phyloP scores from a whole-genome alignment of 2,329 filamentous ascomycete genomes.

The Penicillium hesseltinei region DNA sequence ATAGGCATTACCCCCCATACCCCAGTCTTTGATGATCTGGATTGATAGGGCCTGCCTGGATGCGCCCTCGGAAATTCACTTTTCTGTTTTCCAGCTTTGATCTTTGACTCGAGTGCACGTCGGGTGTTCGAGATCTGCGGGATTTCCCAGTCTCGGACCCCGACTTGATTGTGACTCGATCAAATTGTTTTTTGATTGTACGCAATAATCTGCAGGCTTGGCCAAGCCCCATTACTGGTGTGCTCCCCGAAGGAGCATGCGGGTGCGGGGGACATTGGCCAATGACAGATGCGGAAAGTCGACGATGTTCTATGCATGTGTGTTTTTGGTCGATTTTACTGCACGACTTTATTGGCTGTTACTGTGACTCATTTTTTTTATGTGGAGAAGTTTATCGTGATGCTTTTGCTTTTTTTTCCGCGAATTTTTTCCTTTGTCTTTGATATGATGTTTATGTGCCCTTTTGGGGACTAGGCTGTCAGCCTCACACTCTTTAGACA shows the following conservation, averaged over 20 bases:
- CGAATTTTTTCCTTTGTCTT: conserved; percentile 1
- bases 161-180: conserved; percentile 1
- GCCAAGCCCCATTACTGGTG: not conserved
- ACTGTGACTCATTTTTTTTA: conserved; percentile 6
- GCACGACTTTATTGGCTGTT: conserved; percentile 4
- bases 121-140: not conserved
- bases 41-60: conserved; percentile 9
- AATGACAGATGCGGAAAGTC: conserved; percentile 5
- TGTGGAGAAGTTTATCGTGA: not conserved
- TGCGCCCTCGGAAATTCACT: conserved; percentile 9
- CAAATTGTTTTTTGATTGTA: conserved; percentile 1
- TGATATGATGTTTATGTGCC: not conserved
- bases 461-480: not conserved
- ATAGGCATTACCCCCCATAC: not conserved
- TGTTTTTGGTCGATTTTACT: not conserved
- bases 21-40: conserved; percentile 7
- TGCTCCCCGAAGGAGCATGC: not conserved
- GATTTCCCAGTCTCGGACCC: not conserved
- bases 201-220: not conserved
- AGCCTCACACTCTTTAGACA: conserved; percentile 3
- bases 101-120: conserved; percentile 7
- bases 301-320: conserved; percentile 5
- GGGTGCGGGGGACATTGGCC: conserved; percentile 3
- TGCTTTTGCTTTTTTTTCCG: not conserved
- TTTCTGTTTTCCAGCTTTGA: conserved; percentile 6